Evolutionary conservation across 768 basidiomycete species (phyloP).

Genomic region (Boletus pseudo-olivaceus): DNA sequence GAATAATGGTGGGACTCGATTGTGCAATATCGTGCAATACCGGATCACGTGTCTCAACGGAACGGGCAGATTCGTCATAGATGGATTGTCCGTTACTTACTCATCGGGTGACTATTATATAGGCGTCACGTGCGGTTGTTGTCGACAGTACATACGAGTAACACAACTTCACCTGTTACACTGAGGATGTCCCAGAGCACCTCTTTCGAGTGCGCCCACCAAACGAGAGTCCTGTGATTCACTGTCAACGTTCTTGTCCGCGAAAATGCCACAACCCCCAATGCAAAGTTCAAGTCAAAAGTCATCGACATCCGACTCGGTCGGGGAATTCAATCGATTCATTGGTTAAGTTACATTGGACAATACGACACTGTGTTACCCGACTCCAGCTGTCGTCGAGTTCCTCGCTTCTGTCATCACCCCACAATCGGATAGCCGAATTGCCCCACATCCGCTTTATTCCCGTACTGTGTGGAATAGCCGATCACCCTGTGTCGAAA

Average conservation of each 20-base stretch:
- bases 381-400: background rate
- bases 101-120: no score
- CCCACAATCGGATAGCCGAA: background rate
- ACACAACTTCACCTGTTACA: no score
- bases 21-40: conserved; percentile 30
- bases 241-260: background rate
- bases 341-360: background rate
- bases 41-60: conserved; percentile 26
- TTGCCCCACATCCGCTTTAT: conserved; percentile 13
- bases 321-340: background rate
- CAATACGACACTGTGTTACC: background rate
- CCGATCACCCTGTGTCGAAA: conserved; percentile 66
- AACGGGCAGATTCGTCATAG: background rate
- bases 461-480: conserved; percentile 69
- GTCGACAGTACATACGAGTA: no score
- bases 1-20: conserved; percentile 25
- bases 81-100: no score
- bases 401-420: background rate
- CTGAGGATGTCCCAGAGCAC: no score
- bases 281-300: background rate
- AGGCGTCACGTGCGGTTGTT: no score
- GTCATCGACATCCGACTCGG: background rate
- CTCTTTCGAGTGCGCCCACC: no score
- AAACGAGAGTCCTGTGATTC: background rate
- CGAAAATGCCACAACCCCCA: background rate